Base-by-base conservation (phyloP, 805 yeast species). In the Kockiozyma suomiensis region DNA sequence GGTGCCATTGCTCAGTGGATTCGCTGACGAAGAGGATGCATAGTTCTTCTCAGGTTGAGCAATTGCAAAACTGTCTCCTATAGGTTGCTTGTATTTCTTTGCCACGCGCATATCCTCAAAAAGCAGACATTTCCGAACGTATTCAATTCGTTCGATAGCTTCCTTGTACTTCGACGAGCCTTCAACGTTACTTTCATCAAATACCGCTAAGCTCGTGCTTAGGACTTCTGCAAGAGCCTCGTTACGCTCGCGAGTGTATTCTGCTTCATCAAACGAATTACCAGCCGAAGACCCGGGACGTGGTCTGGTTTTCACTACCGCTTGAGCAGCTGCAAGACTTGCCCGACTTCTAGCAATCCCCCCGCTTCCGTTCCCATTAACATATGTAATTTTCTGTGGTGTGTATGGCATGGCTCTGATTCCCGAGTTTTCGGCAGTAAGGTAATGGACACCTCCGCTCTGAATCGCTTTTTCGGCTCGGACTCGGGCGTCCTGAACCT, bases 91-190 rank as follows among this genome's bases (percentile, higher is more conserved):
- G 37, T 50, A 54, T 45, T 54, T 59, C 21, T 32, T 19, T 21
- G 47, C 43, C 21, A 59, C 49, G 19, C 28, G 33, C 51, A 62
- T 52, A 40, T 62, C 56, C 26, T 62, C 66, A 42, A 62, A 62
- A 7, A 59, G 49, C 42, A 62, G 42, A 26, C 65, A 60, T 21
- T 56, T 55, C 26, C 50, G 47, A 12, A 60, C 64, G 25, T 46
- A 61, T 26, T 60, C 64, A 10, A 62, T 52, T 19, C 66, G 37
- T 10, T 38, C 58, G 7, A 62, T 1, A 1, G 66, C 66, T 26
- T 51, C 61, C 21, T 46, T 51, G 40, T 13, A 42, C 28, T 17
- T 21, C 6, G 37, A 7, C 3, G 40, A 10, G 49, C 38, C 26
- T 57, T 50, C 41, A 4, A 15, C 41, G 17, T 26, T 25, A 1